Evolutionary conservation across 345 rosid species (phyloP).

Genomic region (Populus tremula): DNA sequence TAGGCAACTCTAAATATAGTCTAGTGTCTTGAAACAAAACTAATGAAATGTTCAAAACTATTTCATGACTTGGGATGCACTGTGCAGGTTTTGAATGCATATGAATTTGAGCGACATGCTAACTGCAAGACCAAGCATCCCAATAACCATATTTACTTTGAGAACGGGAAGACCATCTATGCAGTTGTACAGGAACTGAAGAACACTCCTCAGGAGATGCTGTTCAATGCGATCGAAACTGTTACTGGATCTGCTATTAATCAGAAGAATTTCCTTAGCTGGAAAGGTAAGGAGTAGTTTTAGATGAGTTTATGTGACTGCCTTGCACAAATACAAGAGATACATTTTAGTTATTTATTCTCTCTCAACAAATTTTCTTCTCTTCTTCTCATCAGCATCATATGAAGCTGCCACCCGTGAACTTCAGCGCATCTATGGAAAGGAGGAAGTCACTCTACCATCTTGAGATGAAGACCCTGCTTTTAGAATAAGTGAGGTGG

Average conservation of each 20-base stretch:
- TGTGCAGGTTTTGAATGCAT: constrained; percentile 69
- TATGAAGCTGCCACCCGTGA: constrained; percentile 85
- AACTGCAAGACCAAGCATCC: constrained; percentile 94
- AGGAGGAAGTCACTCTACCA: constrained; percentile 56
- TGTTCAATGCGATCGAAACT: constrained; percentile 71
- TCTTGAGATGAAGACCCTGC: constrained; percentile 36
- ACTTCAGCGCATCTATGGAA: constrained; percentile 85
- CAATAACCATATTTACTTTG: constrained; percentile 91
- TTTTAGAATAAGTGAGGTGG: constrained; percentile 13
- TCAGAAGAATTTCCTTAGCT: constrained; percentile 74
- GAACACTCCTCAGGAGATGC: constrained; percentile 63
- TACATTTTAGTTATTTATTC: not conserved
- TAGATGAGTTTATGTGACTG: not conserved
- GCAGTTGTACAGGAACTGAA: constrained; percentile 87
- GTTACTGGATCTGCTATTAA: constrained; percentile 79
- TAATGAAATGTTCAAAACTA: not conserved
- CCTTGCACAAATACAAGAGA: not conserved
- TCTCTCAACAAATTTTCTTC: not conserved
- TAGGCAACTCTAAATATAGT: constrained; percentile 24
- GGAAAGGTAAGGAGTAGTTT: constrained; percentile 67
- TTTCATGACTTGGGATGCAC: constrained; percentile 10
- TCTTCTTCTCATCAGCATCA: constrained; percentile 48
- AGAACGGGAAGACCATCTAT: constrained; percentile 92
- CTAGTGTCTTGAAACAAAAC: constrained; percentile 3
- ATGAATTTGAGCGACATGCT: constrained; percentile 90